These are phyloP conservation scores for Coemansia brasiliensis DNA, from an alignment of 192 early-diverging fungal species.

Conservation along the genomic window DNA sequence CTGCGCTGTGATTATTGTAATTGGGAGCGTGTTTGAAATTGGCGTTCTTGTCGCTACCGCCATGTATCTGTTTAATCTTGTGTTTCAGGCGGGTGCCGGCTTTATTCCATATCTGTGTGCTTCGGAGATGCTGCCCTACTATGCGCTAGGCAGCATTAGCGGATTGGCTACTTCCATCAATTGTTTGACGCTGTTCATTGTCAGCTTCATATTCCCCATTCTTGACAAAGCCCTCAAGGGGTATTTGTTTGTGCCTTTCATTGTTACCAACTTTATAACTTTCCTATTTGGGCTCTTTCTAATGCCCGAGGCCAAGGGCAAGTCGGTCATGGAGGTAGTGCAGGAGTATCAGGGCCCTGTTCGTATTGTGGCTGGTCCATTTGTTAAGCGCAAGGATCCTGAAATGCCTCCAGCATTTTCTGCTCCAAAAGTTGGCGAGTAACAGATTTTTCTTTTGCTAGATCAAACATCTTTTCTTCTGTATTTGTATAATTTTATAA, in stretches of 20 bases:
- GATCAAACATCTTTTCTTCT: too few species aligned
- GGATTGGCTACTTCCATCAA: constrained; percentile 66
- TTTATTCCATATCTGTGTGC: constrained; percentile 83
- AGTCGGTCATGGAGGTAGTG: constrained; percentile 39
- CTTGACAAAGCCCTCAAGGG: constrained; percentile 55
- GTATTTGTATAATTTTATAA: too few species aligned
- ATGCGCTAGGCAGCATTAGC: constrained; percentile 63
- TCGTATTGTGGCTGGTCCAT: constrained; percentile 21
- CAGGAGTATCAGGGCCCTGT: constrained; percentile 44
- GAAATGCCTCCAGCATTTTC: too few species aligned
- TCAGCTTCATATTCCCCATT: constrained; percentile 63
- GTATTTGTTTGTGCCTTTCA: constrained; percentile 69
- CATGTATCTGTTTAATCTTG: constrained; percentile 70
- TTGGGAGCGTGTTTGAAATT: constrained; percentile 63
- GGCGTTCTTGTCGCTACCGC: constrained; percentile 60
- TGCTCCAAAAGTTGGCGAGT: too few species aligned
- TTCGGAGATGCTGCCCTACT: constrained; percentile 73
- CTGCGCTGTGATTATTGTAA: constrained; percentile 57
- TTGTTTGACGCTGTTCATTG: constrained; percentile 65
- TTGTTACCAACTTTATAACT: constrained; percentile 46
- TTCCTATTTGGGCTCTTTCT: constrained; percentile 48
- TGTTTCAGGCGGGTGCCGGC: constrained; percentile 82
- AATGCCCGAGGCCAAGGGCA: constrained; percentile 73
- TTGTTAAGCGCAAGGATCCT: not conserved
- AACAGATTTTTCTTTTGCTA: too few species aligned